A percentile compares a stretch with the other conserved stretches of the same genome.
Conservation (phyloP, 1,139 yeast species). For the Candida sojae region DNA sequence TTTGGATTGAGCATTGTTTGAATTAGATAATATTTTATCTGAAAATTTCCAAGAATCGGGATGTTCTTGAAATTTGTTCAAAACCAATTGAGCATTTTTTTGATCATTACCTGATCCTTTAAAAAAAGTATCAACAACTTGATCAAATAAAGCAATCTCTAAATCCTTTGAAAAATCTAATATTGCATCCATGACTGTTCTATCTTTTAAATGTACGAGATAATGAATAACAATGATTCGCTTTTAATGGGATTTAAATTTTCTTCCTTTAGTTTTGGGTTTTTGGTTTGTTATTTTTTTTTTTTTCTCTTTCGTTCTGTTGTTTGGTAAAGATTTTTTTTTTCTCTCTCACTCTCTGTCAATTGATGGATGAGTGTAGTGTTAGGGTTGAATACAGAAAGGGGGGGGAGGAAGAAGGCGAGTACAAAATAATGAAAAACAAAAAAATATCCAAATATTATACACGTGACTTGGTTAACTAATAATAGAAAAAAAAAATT, state of each 20-base stretch:
- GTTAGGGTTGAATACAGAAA: too few species aligned
- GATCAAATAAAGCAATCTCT: slow-evolving; percentile 77
- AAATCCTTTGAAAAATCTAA: slow-evolving; percentile 84
- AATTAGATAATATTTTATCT: slow-evolving; percentile 80
- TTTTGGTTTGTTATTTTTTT: slow-evolving; percentile 4
- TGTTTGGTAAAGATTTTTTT: neutral
- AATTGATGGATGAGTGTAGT: neutral
- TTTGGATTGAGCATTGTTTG: slow-evolving; percentile 82
- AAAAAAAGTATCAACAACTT: slow-evolving; percentile 84
- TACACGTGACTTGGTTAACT: too few species aligned
- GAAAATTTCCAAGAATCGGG: slow-evolving; percentile 97
- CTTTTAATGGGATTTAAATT: neutral
- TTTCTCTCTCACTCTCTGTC: neutral
- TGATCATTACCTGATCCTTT: slow-evolving; percentile 81
- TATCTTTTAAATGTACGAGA: neutral
- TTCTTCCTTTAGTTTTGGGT: slow-evolving; percentile 1
- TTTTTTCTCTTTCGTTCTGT: neutral
- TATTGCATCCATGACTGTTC: slow-evolving; percentile 69
- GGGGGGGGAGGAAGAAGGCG: neutral
- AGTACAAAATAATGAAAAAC: neutral
- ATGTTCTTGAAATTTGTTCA: slow-evolving; percentile 90
- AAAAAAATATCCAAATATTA: too few species aligned
- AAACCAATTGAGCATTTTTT: slow-evolving; percentile 76
- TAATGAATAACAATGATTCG: too few species aligned
- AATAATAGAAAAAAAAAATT: too few species aligned